Percentiles rank a stretch among this genome's conserved stretches.
These are phyloP conservation scores for Apiotrichum montevideense DNA, from an alignment of 1,284 basidiomycete genomes.

Conservation along the genomic window DNA sequence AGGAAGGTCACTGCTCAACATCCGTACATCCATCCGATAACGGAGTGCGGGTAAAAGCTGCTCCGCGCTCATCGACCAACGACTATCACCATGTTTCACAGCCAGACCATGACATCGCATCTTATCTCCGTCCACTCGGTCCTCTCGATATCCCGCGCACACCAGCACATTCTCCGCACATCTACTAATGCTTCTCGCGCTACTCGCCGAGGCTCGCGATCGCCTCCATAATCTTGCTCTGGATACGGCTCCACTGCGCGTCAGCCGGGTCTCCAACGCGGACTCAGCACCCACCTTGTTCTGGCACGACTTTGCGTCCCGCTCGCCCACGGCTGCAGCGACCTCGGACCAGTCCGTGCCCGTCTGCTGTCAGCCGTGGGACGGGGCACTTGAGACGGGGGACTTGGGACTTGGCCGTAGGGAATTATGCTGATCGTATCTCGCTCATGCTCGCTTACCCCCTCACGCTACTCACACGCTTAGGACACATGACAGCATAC, in stretches of 20 bases:
- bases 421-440: too few species aligned
- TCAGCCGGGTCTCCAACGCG: neutral
- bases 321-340: constrained; percentile 18
- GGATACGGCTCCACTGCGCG: constrained; percentile 25
- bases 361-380: constrained; percentile 10
- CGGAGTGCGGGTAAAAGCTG: too few species aligned
- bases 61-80: too few species aligned
- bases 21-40: neutral
- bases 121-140: too few species aligned
- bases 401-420: too few species aligned
- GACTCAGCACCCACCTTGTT: constrained; percentile 22
- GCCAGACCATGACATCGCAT: too few species aligned
- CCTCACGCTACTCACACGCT: constrained; percentile 16
- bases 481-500: constrained; percentile 27
- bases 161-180: neutral
- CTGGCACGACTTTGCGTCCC: constrained; percentile 25
- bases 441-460: too few species aligned
- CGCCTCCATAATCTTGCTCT: constrained; percentile 25
- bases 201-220: constrained; percentile 24
- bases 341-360: constrained; percentile 28
- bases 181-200: too few species aligned
- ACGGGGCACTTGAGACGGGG: too few species aligned
- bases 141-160: too few species aligned
- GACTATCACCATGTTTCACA: too few species aligned
- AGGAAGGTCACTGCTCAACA: neutral